Conservation (phyloP, 2,329 filamentous ascomycete species). For the Aspergillus ibericus region DNA sequence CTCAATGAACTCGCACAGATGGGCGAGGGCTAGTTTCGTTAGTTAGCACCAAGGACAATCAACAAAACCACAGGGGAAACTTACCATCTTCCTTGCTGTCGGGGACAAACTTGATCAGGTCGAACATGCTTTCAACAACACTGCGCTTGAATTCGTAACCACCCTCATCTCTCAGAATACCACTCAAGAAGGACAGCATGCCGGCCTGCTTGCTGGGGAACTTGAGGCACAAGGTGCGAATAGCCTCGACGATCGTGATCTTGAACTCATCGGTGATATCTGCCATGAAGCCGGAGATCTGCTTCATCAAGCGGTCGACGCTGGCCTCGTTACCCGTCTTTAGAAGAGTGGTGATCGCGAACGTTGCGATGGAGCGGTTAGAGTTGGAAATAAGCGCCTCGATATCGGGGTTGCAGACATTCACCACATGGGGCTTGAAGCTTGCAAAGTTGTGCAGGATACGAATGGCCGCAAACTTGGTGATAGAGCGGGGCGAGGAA, state of each 20-base stretch:
- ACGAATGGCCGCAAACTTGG: conserved; percentile 94
- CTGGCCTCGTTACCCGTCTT: conserved; percentile 98
- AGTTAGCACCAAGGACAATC: conserved; percentile 19
- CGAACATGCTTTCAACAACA: conserved; percentile 98
- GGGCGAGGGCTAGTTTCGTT: conserved; percentile 67
- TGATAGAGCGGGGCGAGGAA: conserved; percentile 90
- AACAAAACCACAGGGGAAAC: conserved; percentile 6
- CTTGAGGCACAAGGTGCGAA: conserved; percentile 92
- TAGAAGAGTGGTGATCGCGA: conserved; percentile 94
- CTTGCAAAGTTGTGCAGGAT: conserved; percentile 96
- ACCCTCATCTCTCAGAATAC: conserved; percentile 94
- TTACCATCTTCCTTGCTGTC: conserved; percentile 70
- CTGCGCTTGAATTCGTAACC: conserved; percentile 98
- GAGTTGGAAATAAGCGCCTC: conserved; percentile 94
- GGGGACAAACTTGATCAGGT: conserved; percentile 97
- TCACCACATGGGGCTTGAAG: conserved; percentile 91
- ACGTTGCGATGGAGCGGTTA: conserved; percentile 96
- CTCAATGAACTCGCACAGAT: conserved; percentile 98
- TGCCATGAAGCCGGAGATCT: conserved; percentile 97
- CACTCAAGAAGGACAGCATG: conserved; percentile 95
- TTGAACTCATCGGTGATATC: conserved; percentile 99
- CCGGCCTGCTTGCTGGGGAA: conserved; percentile 97
- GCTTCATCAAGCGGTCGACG: conserved; percentile 96
- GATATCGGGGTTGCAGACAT: conserved; percentile 94
- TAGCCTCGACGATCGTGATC: conserved; percentile 99